Percentiles rank a stretch among this genome's conserved stretches.
These are phyloP conservation scores for Chaetomium strumarium DNA, from an alignment of 2,329 filamentous ascomycete species.

Conservation along the genomic window DNA sequence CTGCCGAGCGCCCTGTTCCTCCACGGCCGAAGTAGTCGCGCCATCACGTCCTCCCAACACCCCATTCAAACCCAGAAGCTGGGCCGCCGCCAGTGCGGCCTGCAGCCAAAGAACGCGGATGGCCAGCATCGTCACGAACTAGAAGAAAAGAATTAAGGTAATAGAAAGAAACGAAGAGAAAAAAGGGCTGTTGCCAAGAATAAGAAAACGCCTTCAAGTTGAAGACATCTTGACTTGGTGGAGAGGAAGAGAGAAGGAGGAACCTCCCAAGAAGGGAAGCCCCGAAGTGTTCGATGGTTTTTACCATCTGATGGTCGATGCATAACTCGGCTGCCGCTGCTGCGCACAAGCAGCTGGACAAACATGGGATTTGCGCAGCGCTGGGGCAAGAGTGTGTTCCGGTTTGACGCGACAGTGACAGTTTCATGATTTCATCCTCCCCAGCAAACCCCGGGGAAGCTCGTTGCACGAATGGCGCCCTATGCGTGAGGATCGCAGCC, in stretches of 20 bases:
- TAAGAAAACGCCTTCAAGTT: conserved; percentile 1
- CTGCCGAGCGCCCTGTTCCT: background rate
- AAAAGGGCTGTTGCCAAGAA: conserved; percentile 6
- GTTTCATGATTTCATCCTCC: conserved; percentile 15
- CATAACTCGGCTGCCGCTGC: background rate
- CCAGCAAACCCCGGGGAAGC: conserved; percentile 1
- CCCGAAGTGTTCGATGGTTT: background rate
- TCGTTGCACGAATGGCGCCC: background rate
- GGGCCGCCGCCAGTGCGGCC: conserved; percentile 17
- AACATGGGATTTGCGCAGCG: background rate
- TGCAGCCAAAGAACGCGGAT: conserved; percentile 20
- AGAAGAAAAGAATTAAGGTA: background rate
- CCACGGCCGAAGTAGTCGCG: conserved; percentile 1
- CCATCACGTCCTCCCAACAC: conserved; percentile 2
- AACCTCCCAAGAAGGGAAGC: background rate
- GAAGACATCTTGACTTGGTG: conserved; percentile 6
- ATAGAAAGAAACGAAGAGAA: background rate
- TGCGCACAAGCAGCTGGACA: background rate
- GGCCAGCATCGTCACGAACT: conserved; percentile 19
- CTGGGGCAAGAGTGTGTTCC: background rate
- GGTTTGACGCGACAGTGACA: conserved; percentile 8
- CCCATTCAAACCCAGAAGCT: conserved; percentile 9
- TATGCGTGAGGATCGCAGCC: conserved; percentile 7
- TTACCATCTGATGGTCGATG: conserved; percentile 3
- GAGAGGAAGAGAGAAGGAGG: background rate